Evolutionary conservation across 2,329 filamentous ascomycete species (phyloP).

Genomic region (Aureobasidium sp.): DNA sequence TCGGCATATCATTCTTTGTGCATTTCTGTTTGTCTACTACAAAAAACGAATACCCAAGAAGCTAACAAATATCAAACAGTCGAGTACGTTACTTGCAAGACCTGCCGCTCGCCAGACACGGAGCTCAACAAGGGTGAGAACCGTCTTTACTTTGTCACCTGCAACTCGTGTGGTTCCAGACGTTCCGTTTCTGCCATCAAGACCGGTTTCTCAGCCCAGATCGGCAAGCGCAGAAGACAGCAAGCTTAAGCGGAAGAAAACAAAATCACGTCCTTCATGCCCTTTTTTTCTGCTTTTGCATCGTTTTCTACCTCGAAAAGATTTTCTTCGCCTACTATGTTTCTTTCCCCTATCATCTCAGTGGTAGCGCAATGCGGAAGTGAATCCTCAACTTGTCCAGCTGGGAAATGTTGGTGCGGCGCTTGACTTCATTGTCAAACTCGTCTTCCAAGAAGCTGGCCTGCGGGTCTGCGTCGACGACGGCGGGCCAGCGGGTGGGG

Average conservation of each 20-base stretch:
- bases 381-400: constrained; percentile 12
- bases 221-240: constrained; percentile 97
- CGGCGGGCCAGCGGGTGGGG: background rate
- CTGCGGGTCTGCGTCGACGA: background rate
- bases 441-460: background rate
- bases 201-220: constrained; percentile 99
- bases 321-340: background rate
- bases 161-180: constrained; percentile 63
- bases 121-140: constrained; percentile 99
- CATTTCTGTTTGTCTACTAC: background rate
- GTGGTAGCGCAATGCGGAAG: constrained; percentile 2
- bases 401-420: constrained; percentile 3
- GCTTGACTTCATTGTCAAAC: background rate
- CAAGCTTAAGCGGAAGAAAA: constrained; percentile 54
- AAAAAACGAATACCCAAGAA: background rate
- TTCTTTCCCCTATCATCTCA: background rate
- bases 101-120: constrained; percentile 88
- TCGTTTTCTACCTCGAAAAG: background rate
- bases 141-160: constrained; percentile 97
- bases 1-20: background rate
- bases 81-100: constrained; percentile 99
- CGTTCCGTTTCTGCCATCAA: constrained; percentile 96
- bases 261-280: background rate
- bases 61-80: constrained; percentile 43
- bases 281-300: background rate